A percentile compares a stretch with the other conserved stretches of the same genome.
These are phyloP conservation scores for Aschersonia sp. DNA, from an alignment of 2,329 filamentous ascomycete species.

Conservation along the genomic window DNA sequence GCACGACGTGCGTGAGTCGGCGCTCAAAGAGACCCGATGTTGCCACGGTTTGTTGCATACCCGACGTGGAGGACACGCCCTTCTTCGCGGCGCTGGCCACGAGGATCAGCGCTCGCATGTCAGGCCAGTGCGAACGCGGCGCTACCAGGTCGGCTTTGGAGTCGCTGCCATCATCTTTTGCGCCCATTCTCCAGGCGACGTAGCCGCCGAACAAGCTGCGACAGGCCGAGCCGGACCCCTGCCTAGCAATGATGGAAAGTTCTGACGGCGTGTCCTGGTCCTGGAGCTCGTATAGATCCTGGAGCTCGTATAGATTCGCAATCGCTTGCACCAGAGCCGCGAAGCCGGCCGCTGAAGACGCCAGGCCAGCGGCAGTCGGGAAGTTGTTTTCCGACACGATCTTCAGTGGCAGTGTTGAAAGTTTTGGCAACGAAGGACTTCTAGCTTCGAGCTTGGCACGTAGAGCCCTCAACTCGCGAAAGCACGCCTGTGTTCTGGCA, in stretches of 20 bases:
- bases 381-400: conserved; percentile 98
- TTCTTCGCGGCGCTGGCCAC: conserved; percentile 93
- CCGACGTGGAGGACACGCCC: conserved; percentile 79
- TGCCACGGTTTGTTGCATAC: conserved; percentile 93
- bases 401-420: conserved; percentile 62
- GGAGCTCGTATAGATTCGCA: conserved; percentile 84
- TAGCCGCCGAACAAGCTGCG: conserved; percentile 89
- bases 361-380: conserved; percentile 86
- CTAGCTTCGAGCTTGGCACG: conserved; percentile 60
- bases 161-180: conserved; percentile 64
- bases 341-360: conserved; percentile 56
- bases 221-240: conserved; percentile 91
- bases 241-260: conserved; percentile 76
- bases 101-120: conserved; percentile 84
- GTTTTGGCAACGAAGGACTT: conserved; percentile 64
- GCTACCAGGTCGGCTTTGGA: conserved; percentile 82
- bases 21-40: conserved; percentile 79
- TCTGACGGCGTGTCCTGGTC: conserved; percentile 65
- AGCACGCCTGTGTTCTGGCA: conserved; percentile 86
- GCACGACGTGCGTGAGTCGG: conserved; percentile 64
- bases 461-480: conserved; percentile 69
- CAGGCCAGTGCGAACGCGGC: conserved; percentile 80
- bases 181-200: conserved; percentile 83
- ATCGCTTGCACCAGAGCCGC: conserved; percentile 69
- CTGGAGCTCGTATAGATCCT: too few relatives aligned